Evolutionary conservation across 352 stramenopile genomes (phyloP), one percentile per base, ranked within the genome.

Genomic region (Phytophthora colocasiae): DNA sequence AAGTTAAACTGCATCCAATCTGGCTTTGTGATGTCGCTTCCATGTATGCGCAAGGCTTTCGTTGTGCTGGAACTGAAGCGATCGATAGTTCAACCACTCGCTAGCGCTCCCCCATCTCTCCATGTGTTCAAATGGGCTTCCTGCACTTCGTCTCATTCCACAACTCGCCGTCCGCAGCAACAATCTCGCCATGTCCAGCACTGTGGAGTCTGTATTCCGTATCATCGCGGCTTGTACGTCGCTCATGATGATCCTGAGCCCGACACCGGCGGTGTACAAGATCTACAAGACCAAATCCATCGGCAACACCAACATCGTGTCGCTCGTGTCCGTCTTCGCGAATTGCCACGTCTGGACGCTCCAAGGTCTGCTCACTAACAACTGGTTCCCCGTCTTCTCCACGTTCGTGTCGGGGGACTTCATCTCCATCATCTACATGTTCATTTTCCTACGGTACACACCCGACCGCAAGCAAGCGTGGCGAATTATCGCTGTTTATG

Each of bases 341-440:
- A 83, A 83, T 40, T 83, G 61, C 46, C 65, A 73, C 57, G 67
- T 83, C 14, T 83, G 74, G 74, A 79, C 71, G 39, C 46, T 88
- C 36, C 74, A 80, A 6, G 76, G 80, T 40, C 77, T 75, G 55
- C 57, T 87, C 32, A 75, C 59, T 1, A 58, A 72, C 19, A 79
- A 79, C 27, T 70, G 67, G 63, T 80, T 80, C 58, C 72, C 72
- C 0, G 64, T 80, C 14, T 75, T 80, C 68, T 62, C 62, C 6
- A 77, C 72, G n/a, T 77, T 75, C 55, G 51, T 71, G 11, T 67
- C 62, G 0, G 63, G 68, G 8, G 64, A 72, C 24, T 66, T 74
- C 48, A 72, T 77, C 57, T 62, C 63, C 3, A 40, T 67, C 56
- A 57, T 75, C 19, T 80, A 75, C 52, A 47, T 77, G 29, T 36